A percentile compares a stretch with the other conserved stretches of the same genome.
phyloP scores from a whole-genome alignment of 768 basidiomycete genomes.

The Tulasnella sp. region DNA sequence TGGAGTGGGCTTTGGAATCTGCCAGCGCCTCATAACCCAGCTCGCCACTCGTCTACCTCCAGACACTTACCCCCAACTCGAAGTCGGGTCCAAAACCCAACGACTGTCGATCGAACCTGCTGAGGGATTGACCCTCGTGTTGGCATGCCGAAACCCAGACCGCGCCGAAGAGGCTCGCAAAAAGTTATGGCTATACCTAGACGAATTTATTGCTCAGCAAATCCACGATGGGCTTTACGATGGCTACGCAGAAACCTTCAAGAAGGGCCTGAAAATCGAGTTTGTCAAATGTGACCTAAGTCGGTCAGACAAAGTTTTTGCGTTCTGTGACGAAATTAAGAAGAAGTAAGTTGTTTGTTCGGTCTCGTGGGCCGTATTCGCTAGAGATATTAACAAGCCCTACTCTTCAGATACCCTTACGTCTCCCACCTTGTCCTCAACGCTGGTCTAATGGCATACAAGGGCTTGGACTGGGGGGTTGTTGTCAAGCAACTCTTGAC shows the following conservation, averaged over 20 bases:
- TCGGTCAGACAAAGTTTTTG: constrained; percentile 54
- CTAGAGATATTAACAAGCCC: background rate
- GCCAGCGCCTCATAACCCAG: constrained; percentile 69
- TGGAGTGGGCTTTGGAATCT: constrained; percentile 79
- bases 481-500: constrained; percentile 48
- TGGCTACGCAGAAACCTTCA: constrained; percentile 55
- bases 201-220: constrained; percentile 46
- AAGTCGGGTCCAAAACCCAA: constrained; percentile 26
- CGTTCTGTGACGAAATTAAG: constrained; percentile 54
- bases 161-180: constrained; percentile 59
- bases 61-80: constrained; percentile 45
- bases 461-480: constrained; percentile 48
- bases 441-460: constrained; percentile 65
- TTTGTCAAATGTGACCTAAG: constrained; percentile 63
- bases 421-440: constrained; percentile 78
- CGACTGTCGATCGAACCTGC: constrained; percentile 35
- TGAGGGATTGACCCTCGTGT: constrained; percentile 63
- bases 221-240: constrained; percentile 42
- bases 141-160: constrained; percentile 70
- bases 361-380: background rate
- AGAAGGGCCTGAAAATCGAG: constrained; percentile 55
- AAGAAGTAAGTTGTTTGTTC: constrained; percentile 46
- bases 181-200: constrained; percentile 52
- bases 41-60: constrained; percentile 49
- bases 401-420: constrained; percentile 61